These are phyloP conservation scores for Discostella pseudostelligera DNA, from an alignment of 108 stramenopile genomes.

Conservation along the genomic window DNA sequence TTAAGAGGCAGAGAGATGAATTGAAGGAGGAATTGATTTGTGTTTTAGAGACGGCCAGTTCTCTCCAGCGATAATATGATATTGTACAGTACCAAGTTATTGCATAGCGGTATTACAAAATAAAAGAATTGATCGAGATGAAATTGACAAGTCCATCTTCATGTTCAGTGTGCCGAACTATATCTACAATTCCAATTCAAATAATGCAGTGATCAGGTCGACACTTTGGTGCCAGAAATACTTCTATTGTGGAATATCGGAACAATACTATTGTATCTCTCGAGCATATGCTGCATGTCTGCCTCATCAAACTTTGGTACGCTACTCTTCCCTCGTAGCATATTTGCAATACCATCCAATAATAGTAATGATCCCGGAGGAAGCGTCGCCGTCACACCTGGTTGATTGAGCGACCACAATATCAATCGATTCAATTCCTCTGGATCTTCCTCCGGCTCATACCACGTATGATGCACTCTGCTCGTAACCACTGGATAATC, in stretches of 20 bases:
- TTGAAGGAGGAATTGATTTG: constrained; percentile 15
- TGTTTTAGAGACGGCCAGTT: constrained; percentile 3
- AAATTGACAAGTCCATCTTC: too few species aligned
- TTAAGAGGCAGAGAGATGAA: constrained; percentile 1
- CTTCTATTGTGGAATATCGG: constrained; percentile 45
- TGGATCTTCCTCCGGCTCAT: constrained; percentile 46
- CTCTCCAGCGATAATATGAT: not conserved
- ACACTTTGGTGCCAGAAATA: constrained; percentile 35
- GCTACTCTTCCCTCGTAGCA: constrained; percentile 32
- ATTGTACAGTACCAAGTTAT: too few species aligned
- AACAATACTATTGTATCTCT: constrained; percentile 33
- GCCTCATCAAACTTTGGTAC: constrained; percentile 33
- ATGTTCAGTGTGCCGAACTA: too few species aligned
- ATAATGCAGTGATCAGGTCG: constrained; percentile 16
- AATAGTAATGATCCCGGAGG: constrained; percentile 35
- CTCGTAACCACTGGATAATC: constrained; percentile 39
- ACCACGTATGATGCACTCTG: constrained; percentile 40
- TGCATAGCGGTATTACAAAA: too few species aligned
- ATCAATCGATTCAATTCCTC: constrained; percentile 33
- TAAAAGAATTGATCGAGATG: too few species aligned
- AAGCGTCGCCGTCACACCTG: constrained; percentile 33
- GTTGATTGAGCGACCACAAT: constrained; percentile 44
- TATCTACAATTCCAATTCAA: too few species aligned
- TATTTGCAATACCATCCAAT: constrained; percentile 29
- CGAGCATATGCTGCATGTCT: constrained; percentile 35